Evolutionary conservation across 2,329 filamentous ascomycete genomes (phyloP), one percentile per base, ranked within the genome.

Genomic region (Sarocladium kiliense): DNA sequence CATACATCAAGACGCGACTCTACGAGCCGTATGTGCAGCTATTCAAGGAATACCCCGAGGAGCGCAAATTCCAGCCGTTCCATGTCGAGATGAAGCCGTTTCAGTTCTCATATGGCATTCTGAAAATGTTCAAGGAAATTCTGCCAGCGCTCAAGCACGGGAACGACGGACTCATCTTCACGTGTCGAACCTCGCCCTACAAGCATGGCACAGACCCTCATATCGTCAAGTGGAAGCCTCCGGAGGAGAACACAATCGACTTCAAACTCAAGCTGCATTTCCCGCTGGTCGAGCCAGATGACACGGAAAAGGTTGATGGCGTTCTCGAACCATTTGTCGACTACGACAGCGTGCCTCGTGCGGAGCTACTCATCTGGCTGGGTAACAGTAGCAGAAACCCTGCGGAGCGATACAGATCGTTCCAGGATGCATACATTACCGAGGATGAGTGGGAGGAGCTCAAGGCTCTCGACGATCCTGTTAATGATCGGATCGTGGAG

Each of bases 151-250:
- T 99, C 34, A 87, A 86, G 61, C 94, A 99, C 68, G 92, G 93
- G 59, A 97, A 97, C 69, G 94, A 99, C 68, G 94, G 94, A 5
- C 80, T 99, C 47, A 96, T 99, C 66, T 99, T 97, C 72, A 97
- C 94, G n/a, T 96, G 93, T 73, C 85, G 89, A 60, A 87, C 85
- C 63, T 91, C 89, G 18, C 81, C 87, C 10, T 99, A 99, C 75
- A 86, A 87, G 63, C 87, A 88, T 61, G 94, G 94, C 61, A 99
- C 94, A 12, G 94, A 99, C 71, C 83, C 84, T 51, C 87, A 96
- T 68, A 99, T 97, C 59, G 77, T 99, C 37, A 99, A 99, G 71
- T 99, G 94, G 94, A 99, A 99, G 73, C 91, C 93, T 0, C 90
- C 91, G 3, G 80, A 89, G 61, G 94, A 99, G 70, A 99, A 99